phyloP scores from a whole-genome alignment of 2,329 filamentous ascomycete species.

The Alternaria arborescens region DNA sequence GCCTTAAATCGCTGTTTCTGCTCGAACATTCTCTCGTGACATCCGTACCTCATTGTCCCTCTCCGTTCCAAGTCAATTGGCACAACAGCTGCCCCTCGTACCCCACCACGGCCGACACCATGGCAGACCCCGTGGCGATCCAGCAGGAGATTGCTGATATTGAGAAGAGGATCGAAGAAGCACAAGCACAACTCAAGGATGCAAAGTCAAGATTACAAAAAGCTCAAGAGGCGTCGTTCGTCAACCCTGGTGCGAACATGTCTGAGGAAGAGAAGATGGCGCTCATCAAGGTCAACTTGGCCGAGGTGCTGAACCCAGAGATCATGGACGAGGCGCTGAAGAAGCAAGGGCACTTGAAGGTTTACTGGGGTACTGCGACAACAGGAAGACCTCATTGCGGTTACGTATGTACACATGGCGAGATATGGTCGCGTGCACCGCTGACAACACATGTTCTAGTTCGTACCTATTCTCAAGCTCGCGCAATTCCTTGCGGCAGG shows the following conservation, averaged over 20 bases:
- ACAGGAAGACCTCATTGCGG: slow-evolving; percentile 89
- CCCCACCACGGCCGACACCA: slow-evolving; percentile 47
- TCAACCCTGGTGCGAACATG: slow-evolving; percentile 43
- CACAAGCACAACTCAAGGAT: slow-evolving; percentile 42
- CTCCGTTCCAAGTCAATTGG: slow-evolving; percentile 14
- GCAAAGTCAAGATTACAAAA: slow-evolving; percentile 41
- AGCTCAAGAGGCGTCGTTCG: slow-evolving; percentile 27
- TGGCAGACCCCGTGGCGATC: slow-evolving; percentile 42
- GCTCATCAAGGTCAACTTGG: slow-evolving; percentile 81
- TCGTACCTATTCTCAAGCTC: slow-evolving; percentile 87
- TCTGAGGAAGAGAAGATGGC: slow-evolving; percentile 70
- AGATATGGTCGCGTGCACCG: slow-evolving; percentile 4
- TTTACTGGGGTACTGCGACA: slow-evolving; percentile 90
- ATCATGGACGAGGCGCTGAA: slow-evolving; percentile 78
- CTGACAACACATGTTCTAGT: slow-evolving; percentile 48
- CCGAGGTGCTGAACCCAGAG: slow-evolving; percentile 83
- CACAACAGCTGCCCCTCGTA: slow-evolving; percentile 28
- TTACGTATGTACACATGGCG: slow-evolving; percentile 61
- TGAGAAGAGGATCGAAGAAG: slow-evolving; percentile 44
- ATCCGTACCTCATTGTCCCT: not conserved
- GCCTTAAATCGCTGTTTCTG: slow-evolving; percentile 5
- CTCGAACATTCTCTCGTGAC: not conserved
- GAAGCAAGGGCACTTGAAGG: slow-evolving; percentile 71
- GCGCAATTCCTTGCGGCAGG: slow-evolving; percentile 86
- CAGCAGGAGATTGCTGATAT: slow-evolving; percentile 44